phyloP scores from a whole-genome alignment of 495 filamentous ascomycete genomes.

The Penicillium goetzii region DNA sequence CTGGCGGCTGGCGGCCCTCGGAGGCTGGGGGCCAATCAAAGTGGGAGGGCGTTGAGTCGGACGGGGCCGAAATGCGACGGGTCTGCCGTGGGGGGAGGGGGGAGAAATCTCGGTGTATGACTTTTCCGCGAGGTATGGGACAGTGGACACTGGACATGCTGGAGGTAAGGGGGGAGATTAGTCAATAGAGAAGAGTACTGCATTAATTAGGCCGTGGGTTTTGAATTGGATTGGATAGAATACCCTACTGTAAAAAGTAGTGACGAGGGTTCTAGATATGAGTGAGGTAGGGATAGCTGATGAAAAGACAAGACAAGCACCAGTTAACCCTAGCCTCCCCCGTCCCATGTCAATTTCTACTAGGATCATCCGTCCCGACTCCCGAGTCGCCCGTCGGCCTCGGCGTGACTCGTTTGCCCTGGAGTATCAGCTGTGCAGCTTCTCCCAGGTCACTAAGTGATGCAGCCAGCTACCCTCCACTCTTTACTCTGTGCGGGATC shows the following conservation, averaged over 20 bases:
- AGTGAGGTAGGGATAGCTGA: neutral
- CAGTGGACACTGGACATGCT: too few relatives aligned
- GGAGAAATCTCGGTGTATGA: slow-evolving; percentile 29
- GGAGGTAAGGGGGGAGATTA: neutral
- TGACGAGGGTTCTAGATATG: neutral
- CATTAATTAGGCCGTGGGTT: neutral
- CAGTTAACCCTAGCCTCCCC: neutral
- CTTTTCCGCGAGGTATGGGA: slow-evolving; percentile 12
- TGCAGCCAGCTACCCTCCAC: too few relatives aligned
- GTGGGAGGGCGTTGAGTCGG: slow-evolving; percentile 11
- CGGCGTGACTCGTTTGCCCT: neutral
- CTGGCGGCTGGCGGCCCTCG: slow-evolving; percentile 35
- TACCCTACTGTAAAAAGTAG: neutral
- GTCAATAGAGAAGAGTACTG: neutral
- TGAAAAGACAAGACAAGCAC: neutral
- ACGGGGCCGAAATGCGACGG: slow-evolving; percentile 32
- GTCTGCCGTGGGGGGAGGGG: slow-evolving; percentile 16
- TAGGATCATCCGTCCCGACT: slow-evolving; percentile 2
- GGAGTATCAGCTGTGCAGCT: neutral
- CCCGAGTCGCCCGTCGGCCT: slow-evolving; percentile 5
- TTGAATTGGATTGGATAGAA: neutral
- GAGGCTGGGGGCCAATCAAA: slow-evolving; percentile 41
- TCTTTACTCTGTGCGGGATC: neutral
- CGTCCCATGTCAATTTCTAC: neutral
- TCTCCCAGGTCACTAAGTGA: neutral